Base-by-base conservation (phyloP, 768 basidiomycete species). In the Russula foetens region DNA sequence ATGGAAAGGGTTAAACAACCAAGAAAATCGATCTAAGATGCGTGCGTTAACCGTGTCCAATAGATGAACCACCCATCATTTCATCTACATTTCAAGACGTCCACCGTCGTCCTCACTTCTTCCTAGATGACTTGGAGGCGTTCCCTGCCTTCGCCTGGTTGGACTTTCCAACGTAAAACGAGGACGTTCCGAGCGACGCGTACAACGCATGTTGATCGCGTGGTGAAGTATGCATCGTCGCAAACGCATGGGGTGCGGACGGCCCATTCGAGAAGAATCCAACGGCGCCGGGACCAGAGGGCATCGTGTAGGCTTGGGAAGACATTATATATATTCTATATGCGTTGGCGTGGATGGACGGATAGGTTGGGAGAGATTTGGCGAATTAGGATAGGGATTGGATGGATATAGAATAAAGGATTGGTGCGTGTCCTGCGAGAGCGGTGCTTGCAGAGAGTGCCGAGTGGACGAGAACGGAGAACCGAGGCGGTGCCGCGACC, bases 231-330 rank as follows among this genome's bases (percentile, higher is more conserved):
- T 72, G 71, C 67, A 74, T 71, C 23, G 67, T 54, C 49, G 71
- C 54, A 68, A 74, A 74, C 33, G 73, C 73, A 65, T 74, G 69
- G 35, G 73, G 73, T 19, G 70, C 67, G 39, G 69, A 63, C 58
- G 73, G 71, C 3, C 67, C 70, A 14, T 58, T 69, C 17, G 73
- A 73, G 72, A 74, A 74, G 69, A 74, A 73, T 61, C 70, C 64
- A 19, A 44, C 19, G 4, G 65, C 19, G 24, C 64, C 66, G 48
- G 72, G 67, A n/a, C 68, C 26, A 5, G 45, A 63, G 6, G 72
- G 68, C 5, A 64, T 62, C 31, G 67, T 63, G 53, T 66, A 59
- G 65, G 64, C 63, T 65, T 71, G 69, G 52, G 71, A 71, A 14
- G 71, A 67, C 72, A 73, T 73, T 41, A 43, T 55, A 24, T 35